Evolutionary conservation across 2,329 filamentous ascomycete genomes (phyloP).

Genomic region (Phaeosphaeriaceae sp.): DNA sequence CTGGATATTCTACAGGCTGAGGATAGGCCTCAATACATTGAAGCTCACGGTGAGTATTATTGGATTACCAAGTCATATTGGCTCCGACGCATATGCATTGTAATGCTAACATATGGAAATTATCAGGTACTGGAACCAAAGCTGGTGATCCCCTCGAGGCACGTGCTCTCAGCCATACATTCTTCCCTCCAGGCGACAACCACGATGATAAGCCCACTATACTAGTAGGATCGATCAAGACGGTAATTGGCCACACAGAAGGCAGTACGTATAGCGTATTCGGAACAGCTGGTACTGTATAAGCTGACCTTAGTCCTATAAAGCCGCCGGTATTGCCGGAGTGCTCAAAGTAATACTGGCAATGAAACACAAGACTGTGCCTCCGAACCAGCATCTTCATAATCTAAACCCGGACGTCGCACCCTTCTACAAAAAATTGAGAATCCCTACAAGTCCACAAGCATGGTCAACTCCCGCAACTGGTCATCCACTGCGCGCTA

Average conservation of each 20-base stretch:
- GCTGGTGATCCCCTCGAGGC: slow-evolving; percentile 41
- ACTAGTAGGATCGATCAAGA: slow-evolving; percentile 31
- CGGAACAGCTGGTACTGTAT: no score
- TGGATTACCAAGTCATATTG: no score
- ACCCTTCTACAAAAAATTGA: slow-evolving; percentile 17
- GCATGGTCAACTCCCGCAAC: slow-evolving; percentile 21
- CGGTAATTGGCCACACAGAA: slow-evolving; percentile 51
- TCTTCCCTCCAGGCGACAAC: slow-evolving; percentile 10
- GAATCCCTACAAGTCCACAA: slow-evolving; percentile 4
- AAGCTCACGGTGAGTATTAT: no score
- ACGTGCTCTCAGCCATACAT: slow-evolving; percentile 19
- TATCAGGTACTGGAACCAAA: slow-evolving; percentile 62
- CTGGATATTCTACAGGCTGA: not conserved
- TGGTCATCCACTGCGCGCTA: slow-evolving; percentile 15
- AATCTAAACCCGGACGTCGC: slow-evolving; percentile 41
- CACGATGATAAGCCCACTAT: not conserved
- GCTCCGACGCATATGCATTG: no score
- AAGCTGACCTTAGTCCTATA: no score
- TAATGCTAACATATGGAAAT: no score
- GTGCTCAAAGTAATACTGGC: slow-evolving; percentile 48
- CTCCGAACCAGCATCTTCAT: slow-evolving; percentile 42
- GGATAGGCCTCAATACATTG: not conserved
- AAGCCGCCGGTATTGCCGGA: slow-evolving; percentile 47
- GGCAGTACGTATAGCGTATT: no score
- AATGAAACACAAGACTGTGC: slow-evolving; percentile 24